Percentiles rank a stretch among this genome's conserved stretches.
Evolutionary conservation across 768 basidiomycete species (phyloP).

Genomic region (Clavulina sp.): DNA sequence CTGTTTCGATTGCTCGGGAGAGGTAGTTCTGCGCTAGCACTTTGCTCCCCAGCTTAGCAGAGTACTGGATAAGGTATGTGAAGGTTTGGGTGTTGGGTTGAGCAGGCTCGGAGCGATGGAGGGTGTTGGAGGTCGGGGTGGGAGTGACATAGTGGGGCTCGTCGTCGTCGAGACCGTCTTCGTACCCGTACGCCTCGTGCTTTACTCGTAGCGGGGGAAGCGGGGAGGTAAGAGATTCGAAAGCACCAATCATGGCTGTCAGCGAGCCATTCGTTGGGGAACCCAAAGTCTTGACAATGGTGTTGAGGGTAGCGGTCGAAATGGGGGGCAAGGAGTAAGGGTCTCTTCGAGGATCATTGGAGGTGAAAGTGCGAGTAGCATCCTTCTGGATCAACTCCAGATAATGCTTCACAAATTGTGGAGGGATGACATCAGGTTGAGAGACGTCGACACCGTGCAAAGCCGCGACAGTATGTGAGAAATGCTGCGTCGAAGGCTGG

Average conservation of each 20-base stretch:
- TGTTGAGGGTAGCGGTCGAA: conserved; percentile 52
- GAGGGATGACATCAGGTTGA: conserved; percentile 49
- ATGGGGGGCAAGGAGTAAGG: conserved; percentile 23
- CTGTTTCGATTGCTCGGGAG: conserved; percentile 50
- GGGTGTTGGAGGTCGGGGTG: conserved; percentile 22
- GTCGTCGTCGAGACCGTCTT: conserved; percentile 49
- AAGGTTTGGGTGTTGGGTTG: conserved; percentile 43
- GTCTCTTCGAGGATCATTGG: neutral
- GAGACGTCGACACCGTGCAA: conserved; percentile 64
- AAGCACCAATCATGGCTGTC: conserved; percentile 53
- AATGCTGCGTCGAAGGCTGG: conserved; percentile 35
- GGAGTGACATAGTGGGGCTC: conserved; percentile 13
- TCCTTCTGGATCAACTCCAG: conserved; percentile 7
- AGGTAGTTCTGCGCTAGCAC: conserved; percentile 13
- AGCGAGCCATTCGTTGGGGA: conserved; percentile 35
- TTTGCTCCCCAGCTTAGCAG: conserved; percentile 14
- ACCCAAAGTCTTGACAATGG: conserved; percentile 53
- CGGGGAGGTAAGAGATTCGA: conserved; percentile 62
- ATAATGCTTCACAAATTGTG: conserved; percentile 17
- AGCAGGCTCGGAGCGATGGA: conserved; percentile 26
- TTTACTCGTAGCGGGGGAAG: conserved; percentile 29
- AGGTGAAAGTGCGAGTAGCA: too few relatives aligned
- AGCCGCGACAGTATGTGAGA: conserved; percentile 42
- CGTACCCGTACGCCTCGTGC: conserved; percentile 36
- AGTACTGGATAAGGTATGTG: conserved; percentile 30